Evolutionary conservation across 2,329 filamentous ascomycete genomes (phyloP).

Genomic region (Fusarium concolor): DNA sequence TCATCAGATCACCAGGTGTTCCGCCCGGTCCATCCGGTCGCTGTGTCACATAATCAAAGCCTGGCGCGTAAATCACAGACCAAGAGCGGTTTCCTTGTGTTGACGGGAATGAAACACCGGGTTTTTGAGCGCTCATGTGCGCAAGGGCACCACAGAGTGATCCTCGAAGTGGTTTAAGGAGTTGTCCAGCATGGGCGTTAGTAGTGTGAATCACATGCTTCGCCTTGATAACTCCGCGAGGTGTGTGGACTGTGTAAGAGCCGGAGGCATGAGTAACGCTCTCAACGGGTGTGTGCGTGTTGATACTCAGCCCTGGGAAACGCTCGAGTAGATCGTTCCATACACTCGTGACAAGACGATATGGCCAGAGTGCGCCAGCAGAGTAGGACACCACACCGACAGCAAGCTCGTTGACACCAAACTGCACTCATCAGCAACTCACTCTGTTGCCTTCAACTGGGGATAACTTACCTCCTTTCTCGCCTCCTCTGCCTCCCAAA

Average conservation of each 20-base stretch:
- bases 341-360: conserved; percentile 59
- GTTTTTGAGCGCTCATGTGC: conserved; percentile 64
- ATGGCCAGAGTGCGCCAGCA: conserved; percentile 64
- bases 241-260: conserved; percentile 58
- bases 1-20: conserved; percentile 60
- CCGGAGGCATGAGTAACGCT: conserved; percentile 37
- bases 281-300: conserved; percentile 53
- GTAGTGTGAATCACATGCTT: conserved; percentile 68
- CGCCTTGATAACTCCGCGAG: conserved; percentile 57
- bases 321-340: conserved; percentile 56
- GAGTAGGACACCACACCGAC: conserved; percentile 58
- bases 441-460: neutral
- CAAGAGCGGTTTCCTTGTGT: conserved; percentile 58
- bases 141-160: conserved; percentile 59
- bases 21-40: conserved; percentile 50
- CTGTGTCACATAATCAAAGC: conserved; percentile 66
- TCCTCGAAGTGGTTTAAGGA: conserved; percentile 61
- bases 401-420: conserved; percentile 51
- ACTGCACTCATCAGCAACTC: conserved; percentile 43
- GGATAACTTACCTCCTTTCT: conserved; percentile 43
- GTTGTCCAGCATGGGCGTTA: conserved; percentile 64
- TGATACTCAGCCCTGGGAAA: conserved; percentile 53
- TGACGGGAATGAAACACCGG: conserved; percentile 51
- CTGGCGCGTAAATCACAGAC: conserved; percentile 59
- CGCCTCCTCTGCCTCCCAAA: conserved; percentile 52